A percentile compares a stretch with the other conserved stretches of the same genome.
Conservation (phyloP, 306 rosid genomes). For the Prunus padus region DNA sequence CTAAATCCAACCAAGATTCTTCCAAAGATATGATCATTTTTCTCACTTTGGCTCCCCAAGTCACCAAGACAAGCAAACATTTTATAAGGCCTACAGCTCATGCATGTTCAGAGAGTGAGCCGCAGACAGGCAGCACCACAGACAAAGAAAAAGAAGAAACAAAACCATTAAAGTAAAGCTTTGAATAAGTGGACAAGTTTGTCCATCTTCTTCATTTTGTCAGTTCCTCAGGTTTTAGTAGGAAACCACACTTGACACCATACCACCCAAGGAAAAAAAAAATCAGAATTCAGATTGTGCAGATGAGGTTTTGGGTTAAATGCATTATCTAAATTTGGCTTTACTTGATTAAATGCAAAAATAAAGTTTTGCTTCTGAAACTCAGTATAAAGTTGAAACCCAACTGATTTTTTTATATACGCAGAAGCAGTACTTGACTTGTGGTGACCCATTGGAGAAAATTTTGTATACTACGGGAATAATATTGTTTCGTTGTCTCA, state of each 20-base stretch:
- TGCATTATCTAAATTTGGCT: background rate
- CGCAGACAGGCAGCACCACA: background rate
- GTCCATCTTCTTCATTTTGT: background rate
- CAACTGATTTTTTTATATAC: background rate
- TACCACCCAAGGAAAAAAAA: background rate
- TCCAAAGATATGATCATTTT: constrained; percentile 17
- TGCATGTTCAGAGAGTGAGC: background rate
- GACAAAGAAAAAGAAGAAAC: constrained; percentile 1
- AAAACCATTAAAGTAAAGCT: background rate
- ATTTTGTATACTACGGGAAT: too few relatives aligned
- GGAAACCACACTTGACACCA: background rate
- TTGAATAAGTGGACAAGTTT: background rate
- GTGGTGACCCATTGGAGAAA: background rate
- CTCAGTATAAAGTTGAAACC: background rate
- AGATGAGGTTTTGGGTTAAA: background rate
- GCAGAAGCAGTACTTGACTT: background rate
- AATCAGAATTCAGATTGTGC: background rate
- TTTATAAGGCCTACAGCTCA: background rate
- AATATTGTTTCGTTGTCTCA: rapidly evolving
- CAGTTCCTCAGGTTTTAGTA: background rate
- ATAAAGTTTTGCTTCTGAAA: background rate
- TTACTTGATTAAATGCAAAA: background rate
- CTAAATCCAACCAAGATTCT: constrained; percentile 31
- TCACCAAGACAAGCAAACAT: background rate
- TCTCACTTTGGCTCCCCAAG: background rate